Evolutionary conservation across 768 basidiomycete species (phyloP), one percentile per base, ranked within the genome.

Genomic region (Leccinum aurantiacum): DNA sequence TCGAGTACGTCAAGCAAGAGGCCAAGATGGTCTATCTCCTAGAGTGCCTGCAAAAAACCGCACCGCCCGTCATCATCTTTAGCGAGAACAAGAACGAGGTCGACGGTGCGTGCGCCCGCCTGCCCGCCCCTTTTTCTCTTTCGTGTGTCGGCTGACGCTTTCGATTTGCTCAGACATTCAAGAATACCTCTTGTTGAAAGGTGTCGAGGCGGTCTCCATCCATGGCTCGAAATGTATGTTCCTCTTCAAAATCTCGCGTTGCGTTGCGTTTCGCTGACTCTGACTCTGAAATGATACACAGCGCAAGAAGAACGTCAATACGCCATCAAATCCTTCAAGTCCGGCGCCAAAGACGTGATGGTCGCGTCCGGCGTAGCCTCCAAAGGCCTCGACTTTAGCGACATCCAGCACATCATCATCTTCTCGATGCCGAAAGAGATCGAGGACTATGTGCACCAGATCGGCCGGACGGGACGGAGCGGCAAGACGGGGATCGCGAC

Each of bases 341-440:
- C 90, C 1, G 97, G 97, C 27, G 91, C 88, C 46, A 99, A 99
- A 71, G 97, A 99, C 74, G 96, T 98, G 52, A 98, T 98, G 97
- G 97, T 99, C 31, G 97, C 97, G 3, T 98, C 95, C 3, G 89
- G 95, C 31, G 94, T 99, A 27, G 97, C 96, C 1, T 97, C 94
- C 41, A 98, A 99, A 74, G 97, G 97, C 29, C 85, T 99, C 61
- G 97, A 99, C 75, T 99, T 99, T 76, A 95, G 91, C 74, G 97
- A 98, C 69, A 96, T 99, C 60, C 95, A 98, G 67, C 97, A 98
- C 72, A 95, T 98, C 71, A 98, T 99, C 75, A 98, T 98, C 63
- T 99, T 95, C 74, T 88, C 91, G 31, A 98, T 99, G 97, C 97
- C 97, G 0, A 99, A 98, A 75, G 97, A 99, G 78, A 99, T 99